Percentiles rank a stretch among this genome's conserved stretches.
phyloP scores from a whole-genome alignment of 2,329 filamentous ascomycete species.

The Hymenoscyphus albidus region DNA sequence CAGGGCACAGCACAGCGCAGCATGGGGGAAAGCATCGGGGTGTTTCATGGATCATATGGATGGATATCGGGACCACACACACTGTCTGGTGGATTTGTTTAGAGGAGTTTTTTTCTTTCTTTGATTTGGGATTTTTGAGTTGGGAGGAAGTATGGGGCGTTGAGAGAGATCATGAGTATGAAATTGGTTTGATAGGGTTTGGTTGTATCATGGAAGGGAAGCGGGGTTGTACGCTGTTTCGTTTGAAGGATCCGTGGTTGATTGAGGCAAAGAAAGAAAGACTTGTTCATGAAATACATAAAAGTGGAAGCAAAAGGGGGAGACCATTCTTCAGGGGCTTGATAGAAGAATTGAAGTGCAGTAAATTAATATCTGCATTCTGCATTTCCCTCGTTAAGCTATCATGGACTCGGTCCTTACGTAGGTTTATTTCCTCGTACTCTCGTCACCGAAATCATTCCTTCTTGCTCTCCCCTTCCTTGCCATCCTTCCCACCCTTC shows the following conservation, averaged over 20 bases:
- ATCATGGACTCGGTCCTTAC: too few species aligned
- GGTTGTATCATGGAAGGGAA: not conserved
- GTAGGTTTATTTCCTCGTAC: too few species aligned
- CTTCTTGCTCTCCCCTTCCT: not conserved
- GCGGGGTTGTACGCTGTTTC: not conserved
- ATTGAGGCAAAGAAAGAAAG: too few species aligned
- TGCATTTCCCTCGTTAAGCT: not conserved
- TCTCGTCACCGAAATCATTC: not conserved
- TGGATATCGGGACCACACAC: constrained; percentile 1
- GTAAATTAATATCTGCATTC: not conserved
- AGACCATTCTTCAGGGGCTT: not conserved
- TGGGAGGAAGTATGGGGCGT: not conserved
- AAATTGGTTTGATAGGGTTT: not conserved
- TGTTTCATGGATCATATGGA: constrained; percentile 11
- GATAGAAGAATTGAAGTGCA: not conserved
- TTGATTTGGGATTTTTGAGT: not conserved
- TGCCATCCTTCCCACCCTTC: not conserved
- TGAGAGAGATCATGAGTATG: not conserved
- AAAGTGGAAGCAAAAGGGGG: not conserved
- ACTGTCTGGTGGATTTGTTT: not conserved
- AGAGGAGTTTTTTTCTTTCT: too few species aligned
- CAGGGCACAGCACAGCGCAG: not conserved
- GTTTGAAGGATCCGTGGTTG: not conserved
- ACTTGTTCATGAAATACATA: not conserved
- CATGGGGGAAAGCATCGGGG: constrained; percentile 1